phyloP scores from a whole-genome alignment of 2,329 filamentous ascomycete species.

The Trichoderma sp. region DNA sequence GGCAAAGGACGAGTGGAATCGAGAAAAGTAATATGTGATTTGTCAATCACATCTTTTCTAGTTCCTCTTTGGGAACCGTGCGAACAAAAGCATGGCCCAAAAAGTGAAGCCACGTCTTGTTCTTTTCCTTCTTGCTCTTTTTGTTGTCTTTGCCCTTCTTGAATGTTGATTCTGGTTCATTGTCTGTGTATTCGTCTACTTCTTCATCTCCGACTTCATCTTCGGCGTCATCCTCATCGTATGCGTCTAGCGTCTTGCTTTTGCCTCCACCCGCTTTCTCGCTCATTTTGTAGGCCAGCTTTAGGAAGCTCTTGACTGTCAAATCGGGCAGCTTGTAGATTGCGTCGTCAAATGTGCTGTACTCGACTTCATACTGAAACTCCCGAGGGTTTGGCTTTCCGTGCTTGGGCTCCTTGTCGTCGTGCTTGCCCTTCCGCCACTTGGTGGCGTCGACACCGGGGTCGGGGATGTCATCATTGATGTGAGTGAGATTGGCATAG shows the following conservation, averaged over 20 bases:
- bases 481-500: constrained; percentile 85
- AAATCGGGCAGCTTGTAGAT: constrained; percentile 75
- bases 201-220: constrained; percentile 29
- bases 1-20: not conserved
- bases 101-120: constrained; percentile 75
- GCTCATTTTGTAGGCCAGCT: constrained; percentile 77
- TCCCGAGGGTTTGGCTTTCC: constrained; percentile 56
- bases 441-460: constrained; percentile 32
- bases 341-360: constrained; percentile 75
- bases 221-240: constrained; percentile 27
- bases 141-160: constrained; percentile 38
- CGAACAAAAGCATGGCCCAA: constrained; percentile 75
- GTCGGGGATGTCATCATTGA: constrained; percentile 68
- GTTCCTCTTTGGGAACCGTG: constrained; percentile 63
- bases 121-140: constrained; percentile 53
- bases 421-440: constrained; percentile 64
- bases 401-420: constrained; percentile 51
- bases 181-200: constrained; percentile 26
- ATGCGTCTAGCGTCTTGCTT: constrained; percentile 20
- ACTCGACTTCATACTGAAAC: constrained; percentile 79
- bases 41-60: constrained; percentile 45
- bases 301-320: constrained; percentile 76
- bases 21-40: not conserved
- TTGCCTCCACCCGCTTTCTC: constrained; percentile 22
- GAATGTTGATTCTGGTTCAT: constrained; percentile 41